phyloP scores from a whole-genome alignment of 129 eudicot genomes.

The Centella asiatica region DNA sequence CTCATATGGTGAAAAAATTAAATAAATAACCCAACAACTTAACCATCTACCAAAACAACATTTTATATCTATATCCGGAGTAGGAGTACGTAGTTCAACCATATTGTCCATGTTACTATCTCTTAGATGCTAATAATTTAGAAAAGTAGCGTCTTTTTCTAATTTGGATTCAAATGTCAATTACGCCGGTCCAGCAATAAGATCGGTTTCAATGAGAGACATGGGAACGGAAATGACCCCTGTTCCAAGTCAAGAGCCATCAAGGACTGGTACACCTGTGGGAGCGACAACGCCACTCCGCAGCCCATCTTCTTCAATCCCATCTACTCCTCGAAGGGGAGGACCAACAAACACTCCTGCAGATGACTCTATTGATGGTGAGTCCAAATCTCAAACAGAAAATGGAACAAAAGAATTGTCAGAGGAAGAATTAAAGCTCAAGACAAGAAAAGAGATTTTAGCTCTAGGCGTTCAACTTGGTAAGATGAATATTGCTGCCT shows the following conservation, averaged over 20 bases:
- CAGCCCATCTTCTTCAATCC: slow-evolving; percentile 59
- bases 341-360: slow-evolving; percentile 28
- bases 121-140: too few species aligned
- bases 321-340: slow-evolving; percentile 52
- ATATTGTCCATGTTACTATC: too few species aligned
- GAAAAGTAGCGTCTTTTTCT: too few species aligned
- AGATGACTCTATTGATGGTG: slow-evolving; percentile 15
- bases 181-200: slow-evolving; percentile 35
- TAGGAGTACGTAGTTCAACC: too few species aligned
- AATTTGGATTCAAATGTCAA: not conserved
- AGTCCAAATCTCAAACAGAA: slow-evolving; percentile 12
- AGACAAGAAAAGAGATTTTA: slow-evolving; percentile 58
- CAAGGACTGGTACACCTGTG: slow-evolving; percentile 58
- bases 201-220: slow-evolving; percentile 69
- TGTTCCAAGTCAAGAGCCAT: slow-evolving; percentile 72
- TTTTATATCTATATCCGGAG: too few species aligned
- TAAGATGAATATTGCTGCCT: slow-evolving; percentile 64
- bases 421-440: slow-evolving; percentile 55
- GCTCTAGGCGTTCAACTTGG: slow-evolving; percentile 65
- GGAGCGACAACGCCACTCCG: slow-evolving; percentile 65
- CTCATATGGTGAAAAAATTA: too few species aligned
- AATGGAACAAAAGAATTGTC: slow-evolving; percentile 33
- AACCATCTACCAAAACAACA: too few species aligned
- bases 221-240: slow-evolving; percentile 92
- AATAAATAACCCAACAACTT: too few species aligned